These are phyloP conservation scores for Dothiorella sarmentorum DNA, from an alignment of 2,329 filamentous ascomycete genomes.

Conservation along the genomic window DNA sequence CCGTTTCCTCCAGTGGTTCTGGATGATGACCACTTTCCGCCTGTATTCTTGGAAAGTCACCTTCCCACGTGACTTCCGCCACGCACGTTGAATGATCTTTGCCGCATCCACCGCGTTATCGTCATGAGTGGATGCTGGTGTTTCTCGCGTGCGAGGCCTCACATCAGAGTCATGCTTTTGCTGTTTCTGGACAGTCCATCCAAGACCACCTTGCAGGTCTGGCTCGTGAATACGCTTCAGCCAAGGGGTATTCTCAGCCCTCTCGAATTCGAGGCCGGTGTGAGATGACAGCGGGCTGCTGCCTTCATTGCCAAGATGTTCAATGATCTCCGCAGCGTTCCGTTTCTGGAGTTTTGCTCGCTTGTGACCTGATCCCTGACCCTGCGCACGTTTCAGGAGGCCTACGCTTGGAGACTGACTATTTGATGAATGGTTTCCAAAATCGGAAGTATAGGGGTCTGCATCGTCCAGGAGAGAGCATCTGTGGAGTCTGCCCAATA, in stretches of 20 bases:
- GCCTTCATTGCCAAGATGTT: neutral
- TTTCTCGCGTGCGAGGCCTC: constrained; percentile 21
- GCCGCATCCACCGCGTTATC: constrained; percentile 31
- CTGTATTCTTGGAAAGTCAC: constrained; percentile 37
- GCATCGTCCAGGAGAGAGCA: constrained; percentile 36
- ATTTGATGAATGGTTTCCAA: neutral
- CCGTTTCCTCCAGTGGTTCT: constrained; percentile 36
- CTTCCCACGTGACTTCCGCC: constrained; percentile 30
- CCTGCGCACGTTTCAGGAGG: constrained; percentile 1
- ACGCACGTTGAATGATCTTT: constrained; percentile 35
- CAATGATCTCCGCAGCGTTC: neutral
- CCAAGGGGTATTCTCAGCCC: neutral
- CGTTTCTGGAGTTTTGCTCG: constrained; percentile 5
- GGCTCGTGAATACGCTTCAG: neutral
- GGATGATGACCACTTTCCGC: constrained; percentile 37
- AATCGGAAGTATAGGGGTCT: constrained; percentile 5
- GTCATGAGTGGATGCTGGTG: constrained; percentile 19
- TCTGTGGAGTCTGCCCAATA: constrained; percentile 41
- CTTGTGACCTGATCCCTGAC: neutral
- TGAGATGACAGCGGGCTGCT: neutral
- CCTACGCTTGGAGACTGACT: neutral
- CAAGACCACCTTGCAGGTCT: neutral
- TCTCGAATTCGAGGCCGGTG: neutral
- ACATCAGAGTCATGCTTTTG: constrained; percentile 18
- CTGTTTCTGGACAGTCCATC: neutral